Evolutionary conservation across 2,329 filamentous ascomycete species (phyloP).

Genomic region (Gaeumannomyces sp.): DNA sequence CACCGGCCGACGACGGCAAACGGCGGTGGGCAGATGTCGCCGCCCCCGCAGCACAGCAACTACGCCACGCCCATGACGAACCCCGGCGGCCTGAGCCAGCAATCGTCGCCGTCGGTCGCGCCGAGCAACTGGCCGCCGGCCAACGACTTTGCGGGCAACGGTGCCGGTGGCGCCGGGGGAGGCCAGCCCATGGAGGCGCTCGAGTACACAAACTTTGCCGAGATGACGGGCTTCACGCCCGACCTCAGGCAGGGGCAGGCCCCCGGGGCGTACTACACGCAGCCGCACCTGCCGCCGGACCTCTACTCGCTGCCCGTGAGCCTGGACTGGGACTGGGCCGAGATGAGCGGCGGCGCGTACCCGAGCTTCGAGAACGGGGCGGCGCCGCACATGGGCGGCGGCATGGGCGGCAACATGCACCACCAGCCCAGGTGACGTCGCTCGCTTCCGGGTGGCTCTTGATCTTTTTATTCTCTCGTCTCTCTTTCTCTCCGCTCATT

Average conservation of each 20-base stretch:
- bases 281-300: conserved; percentile 87
- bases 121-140: conserved; percentile 35
- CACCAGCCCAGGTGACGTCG: background rate
- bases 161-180: background rate
- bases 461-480: background rate
- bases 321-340: conserved; percentile 78
- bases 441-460: background rate
- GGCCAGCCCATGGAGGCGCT: conserved; percentile 13
- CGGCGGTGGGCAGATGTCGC: conserved; percentile 22
- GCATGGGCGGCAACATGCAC: background rate
- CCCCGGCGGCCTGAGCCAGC: conserved; percentile 25
- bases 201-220: conserved; percentile 35
- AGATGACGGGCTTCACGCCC: conserved; percentile 37
- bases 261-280: conserved; percentile 52
- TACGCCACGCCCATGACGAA: conserved; percentile 34
- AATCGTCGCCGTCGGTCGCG: conserved; percentile 37
- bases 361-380: conserved; percentile 59
- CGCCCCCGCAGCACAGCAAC: conserved; percentile 21
- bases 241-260: conserved; percentile 24
- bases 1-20: conserved; percentile 16
- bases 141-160: conserved; percentile 7
- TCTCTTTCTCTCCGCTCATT: background rate
- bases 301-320: conserved; percentile 95
- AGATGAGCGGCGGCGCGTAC: conserved; percentile 60
- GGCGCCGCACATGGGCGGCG: background rate